Evolutionary conservation across 345 rosid species (phyloP).

Genomic region (Citrus australasica): DNA sequence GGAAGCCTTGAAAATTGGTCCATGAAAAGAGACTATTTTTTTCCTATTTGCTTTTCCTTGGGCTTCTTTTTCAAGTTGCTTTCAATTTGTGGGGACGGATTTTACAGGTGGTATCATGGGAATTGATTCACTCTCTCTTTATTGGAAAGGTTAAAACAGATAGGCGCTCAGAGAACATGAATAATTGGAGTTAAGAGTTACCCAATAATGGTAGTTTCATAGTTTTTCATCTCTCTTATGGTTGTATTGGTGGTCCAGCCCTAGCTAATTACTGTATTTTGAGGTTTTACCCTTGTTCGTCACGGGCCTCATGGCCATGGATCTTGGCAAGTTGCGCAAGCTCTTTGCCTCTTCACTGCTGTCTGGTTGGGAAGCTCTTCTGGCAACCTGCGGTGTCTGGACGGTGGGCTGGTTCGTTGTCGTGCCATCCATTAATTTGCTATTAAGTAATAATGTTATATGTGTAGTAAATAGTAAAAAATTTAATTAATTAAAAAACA

Average conservation of each 20-base stretch:
- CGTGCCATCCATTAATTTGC: too few relatives aligned
- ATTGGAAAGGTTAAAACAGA: slow-evolving; percentile 2
- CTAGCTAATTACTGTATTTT: not conserved
- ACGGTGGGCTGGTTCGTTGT: too few relatives aligned
- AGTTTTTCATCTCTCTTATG: not conserved
- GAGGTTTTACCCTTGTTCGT: not conserved
- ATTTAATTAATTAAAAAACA: too few relatives aligned
- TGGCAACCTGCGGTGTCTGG: too few relatives aligned
- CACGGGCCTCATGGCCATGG: too few relatives aligned
- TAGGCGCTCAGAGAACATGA: slow-evolving; percentile 7
- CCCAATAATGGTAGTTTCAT: not conserved
- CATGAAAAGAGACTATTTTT: too few relatives aligned
- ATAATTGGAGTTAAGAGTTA: slow-evolving; percentile 4
- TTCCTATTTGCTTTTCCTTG: not conserved
- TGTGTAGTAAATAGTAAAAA: too few relatives aligned
- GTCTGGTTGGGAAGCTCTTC: too few relatives aligned
- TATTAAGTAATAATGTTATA: too few relatives aligned
- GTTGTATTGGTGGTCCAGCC: not conserved
- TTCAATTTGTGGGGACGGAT: slow-evolving; percentile 2
- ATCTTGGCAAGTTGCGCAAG: too few relatives aligned
- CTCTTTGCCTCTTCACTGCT: too few relatives aligned
- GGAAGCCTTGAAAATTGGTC: not conserved
- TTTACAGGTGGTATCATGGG: not conserved
- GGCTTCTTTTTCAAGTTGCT: not conserved
- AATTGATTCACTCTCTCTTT: not conserved